Evolutionary conservation across 495 filamentous ascomycete genomes (phyloP).

Genomic region (Penicillium pulvis): DNA sequence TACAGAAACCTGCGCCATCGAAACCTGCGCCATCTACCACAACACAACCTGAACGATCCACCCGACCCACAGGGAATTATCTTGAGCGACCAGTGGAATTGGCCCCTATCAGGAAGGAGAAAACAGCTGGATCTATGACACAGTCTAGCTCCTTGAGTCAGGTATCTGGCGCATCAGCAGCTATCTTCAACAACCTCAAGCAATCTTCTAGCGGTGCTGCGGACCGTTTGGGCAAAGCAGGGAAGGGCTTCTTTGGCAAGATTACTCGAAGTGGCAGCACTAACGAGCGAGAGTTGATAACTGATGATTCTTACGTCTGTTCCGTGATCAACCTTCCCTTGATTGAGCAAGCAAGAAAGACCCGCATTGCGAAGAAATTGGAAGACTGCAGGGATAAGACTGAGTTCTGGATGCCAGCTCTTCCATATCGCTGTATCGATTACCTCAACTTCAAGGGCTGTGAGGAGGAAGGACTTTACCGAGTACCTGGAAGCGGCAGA

Average conservation of each 20-base stretch:
- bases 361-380: conserved; percentile 81
- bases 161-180: conserved; percentile 59
- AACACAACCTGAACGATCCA: conserved; percentile 60
- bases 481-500: conserved; percentile 80
- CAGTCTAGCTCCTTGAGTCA: conserved; percentile 64
- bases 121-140: conserved; percentile 50
- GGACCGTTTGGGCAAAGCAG: conserved; percentile 68
- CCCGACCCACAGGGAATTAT: conserved; percentile 43
- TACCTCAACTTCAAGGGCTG: conserved; percentile 90
- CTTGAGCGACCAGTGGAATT: conserved; percentile 57
- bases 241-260: conserved; percentile 78
- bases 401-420: conserved; percentile 94
- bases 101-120: conserved; percentile 45
- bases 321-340: conserved; percentile 79
- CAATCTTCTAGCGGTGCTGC: conserved; percentile 71
- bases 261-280: conserved; percentile 70
- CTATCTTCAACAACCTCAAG: conserved; percentile 73
- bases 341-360: conserved; percentile 80
- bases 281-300: conserved; percentile 65
- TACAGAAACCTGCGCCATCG: neutral
- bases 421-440: conserved; percentile 90
- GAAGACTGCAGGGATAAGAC: conserved; percentile 88
- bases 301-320: conserved; percentile 75
- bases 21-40: conserved; percentile 44
- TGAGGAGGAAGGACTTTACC: conserved; percentile 87